Percentiles rank a stretch among this genome's conserved stretches.
Evolutionary conservation across 2,329 filamentous ascomycete genomes (phyloP).

Genomic region (Penicillium fuscoglaucum): DNA sequence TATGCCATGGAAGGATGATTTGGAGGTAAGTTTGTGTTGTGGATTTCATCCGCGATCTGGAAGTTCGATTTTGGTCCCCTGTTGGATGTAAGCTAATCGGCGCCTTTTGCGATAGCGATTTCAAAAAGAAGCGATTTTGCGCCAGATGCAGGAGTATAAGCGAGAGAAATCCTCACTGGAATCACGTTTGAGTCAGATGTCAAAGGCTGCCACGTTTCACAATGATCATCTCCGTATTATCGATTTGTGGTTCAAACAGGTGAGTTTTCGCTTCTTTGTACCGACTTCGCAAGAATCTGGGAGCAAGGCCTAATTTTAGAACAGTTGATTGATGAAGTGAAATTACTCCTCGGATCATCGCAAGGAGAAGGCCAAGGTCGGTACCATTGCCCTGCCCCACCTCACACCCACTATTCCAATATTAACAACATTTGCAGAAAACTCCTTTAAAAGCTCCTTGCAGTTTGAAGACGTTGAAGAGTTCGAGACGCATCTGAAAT

Average conservation of each 20-base stretch:
- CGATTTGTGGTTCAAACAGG: conserved; percentile 93
- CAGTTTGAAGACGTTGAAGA: conserved; percentile 56
- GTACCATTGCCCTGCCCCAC: conserved; percentile 6
- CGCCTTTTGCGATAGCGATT: conserved; percentile 62
- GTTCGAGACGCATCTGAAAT: conserved; percentile 78
- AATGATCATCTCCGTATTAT: conserved; percentile 90
- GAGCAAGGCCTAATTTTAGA: conserved; percentile 17
- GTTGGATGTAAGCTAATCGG: conserved; percentile 34
- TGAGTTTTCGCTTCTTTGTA: conserved; percentile 46
- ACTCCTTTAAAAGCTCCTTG: conserved; percentile 54
- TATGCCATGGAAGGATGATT: conserved; percentile 69
- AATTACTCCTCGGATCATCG: conserved; percentile 39
- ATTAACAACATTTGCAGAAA: conserved; percentile 19
- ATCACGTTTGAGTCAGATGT: conserved; percentile 74
- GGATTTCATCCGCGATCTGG: not conserved
- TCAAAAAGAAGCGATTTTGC: conserved; percentile 93
- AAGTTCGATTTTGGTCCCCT: not conserved
- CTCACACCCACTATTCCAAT: not conserved
- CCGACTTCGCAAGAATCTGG: not conserved
- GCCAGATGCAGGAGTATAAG: conserved; percentile 98
- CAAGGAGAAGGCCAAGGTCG: conserved; percentile 34
- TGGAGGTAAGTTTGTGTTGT: conserved; percentile 62
- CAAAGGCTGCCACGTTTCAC: conserved; percentile 76
- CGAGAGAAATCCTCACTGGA: conserved; percentile 82
- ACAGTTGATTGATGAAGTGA: conserved; percentile 51